phyloP scores from a whole-genome alignment of 805 yeast genomes.

The Starmerella bombicola region DNA sequence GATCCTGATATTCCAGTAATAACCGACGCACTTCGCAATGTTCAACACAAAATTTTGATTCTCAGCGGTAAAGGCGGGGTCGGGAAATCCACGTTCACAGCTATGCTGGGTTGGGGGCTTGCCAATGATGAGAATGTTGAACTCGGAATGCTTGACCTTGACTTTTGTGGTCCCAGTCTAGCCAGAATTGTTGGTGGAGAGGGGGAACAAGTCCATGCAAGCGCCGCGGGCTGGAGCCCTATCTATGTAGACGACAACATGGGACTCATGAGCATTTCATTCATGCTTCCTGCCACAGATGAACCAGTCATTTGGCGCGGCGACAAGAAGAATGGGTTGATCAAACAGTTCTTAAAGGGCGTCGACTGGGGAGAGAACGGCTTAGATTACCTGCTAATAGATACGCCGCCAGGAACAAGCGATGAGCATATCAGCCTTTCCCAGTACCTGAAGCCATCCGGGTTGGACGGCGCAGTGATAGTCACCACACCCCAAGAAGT shows the following conservation, averaged over 20 bases:
- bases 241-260: slow-evolving; percentile 90
- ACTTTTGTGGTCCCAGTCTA: slow-evolving; percentile 94
- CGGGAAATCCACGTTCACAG: slow-evolving; percentile 90
- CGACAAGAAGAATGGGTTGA: slow-evolving; percentile 83
- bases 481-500: slow-evolving; percentile 98
- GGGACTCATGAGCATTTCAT: slow-evolving; percentile 91
- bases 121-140: slow-evolving; percentile 64
- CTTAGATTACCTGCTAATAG: slow-evolving; percentile 72
- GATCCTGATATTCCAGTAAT: slow-evolving; percentile 84
- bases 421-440: slow-evolving; percentile 93
- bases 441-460: slow-evolving; percentile 73
- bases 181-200: slow-evolving; percentile 90
- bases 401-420: slow-evolving; percentile 97
- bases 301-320: slow-evolving; percentile 97
- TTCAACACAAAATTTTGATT: slow-evolving; percentile 67
- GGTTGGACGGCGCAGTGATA: slow-evolving; percentile 87
- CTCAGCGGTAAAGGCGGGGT: slow-evolving; percentile 68
- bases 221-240: slow-evolving; percentile 92
- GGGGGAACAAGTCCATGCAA: slow-evolving; percentile 74
- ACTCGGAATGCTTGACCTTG: slow-evolving; percentile 93
- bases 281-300: slow-evolving; percentile 85
- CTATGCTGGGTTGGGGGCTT: slow-evolving; percentile 93
- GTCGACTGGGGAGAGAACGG: slow-evolving; percentile 72
- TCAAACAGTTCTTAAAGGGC: slow-evolving; percentile 85
- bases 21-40: slow-evolving; percentile 47